Percentiles rank a stretch among this genome's conserved stretches.
These are phyloP conservation scores for Curvularia sp. DNA, from an alignment of 2,329 filamentous ascomycete genomes.

Conservation along the genomic window DNA sequence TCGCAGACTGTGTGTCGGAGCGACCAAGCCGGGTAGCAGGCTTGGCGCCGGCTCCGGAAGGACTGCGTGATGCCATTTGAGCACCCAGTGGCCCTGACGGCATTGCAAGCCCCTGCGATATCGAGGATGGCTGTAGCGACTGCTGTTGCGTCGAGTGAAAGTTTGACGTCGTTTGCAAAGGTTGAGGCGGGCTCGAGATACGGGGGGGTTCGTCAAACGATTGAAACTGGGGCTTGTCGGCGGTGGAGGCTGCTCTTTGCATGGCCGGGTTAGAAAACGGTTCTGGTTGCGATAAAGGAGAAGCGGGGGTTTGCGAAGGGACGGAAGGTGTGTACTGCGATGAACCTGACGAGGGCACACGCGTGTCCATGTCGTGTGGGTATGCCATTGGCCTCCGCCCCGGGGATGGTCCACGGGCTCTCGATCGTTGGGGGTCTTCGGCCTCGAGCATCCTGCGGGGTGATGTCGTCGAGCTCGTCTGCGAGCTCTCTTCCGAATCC, in stretches of 20 bases:
- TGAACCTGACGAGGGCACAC: slow-evolving; percentile 36
- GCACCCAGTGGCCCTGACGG: slow-evolving; percentile 13
- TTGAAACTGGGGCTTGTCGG: slow-evolving; percentile 29
- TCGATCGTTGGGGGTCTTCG: slow-evolving; percentile 43
- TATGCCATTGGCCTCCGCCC: slow-evolving; percentile 35
- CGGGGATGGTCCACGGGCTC: slow-evolving; percentile 41
- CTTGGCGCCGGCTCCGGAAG: slow-evolving; percentile 27
- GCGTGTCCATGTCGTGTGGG: slow-evolving; percentile 37
- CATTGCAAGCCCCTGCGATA: slow-evolving; percentile 18
- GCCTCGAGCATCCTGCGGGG: slow-evolving; percentile 27
- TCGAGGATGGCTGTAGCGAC: slow-evolving; percentile 17
- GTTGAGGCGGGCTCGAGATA: slow-evolving; percentile 35
- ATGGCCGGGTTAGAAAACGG: slow-evolving; percentile 28
- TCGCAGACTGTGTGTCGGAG: slow-evolving; percentile 44
- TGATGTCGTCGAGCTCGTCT: slow-evolving; percentile 21
- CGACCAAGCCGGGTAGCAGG: slow-evolving; percentile 29
- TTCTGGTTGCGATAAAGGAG: slow-evolving; percentile 32
- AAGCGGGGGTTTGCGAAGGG: slow-evolving; percentile 29
- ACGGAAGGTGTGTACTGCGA: slow-evolving; percentile 41
- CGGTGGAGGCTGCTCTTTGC: slow-evolving; percentile 24
- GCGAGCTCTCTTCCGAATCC: slow-evolving; percentile 44
- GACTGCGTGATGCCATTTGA: slow-evolving; percentile 27
- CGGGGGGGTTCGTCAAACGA: slow-evolving; percentile 30
- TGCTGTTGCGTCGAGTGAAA: slow-evolving; percentile 18
- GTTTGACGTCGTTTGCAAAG: slow-evolving; percentile 27